phyloP scores from a whole-genome alignment of 192 early-diverging fungal species.

The Coemansia sp. region DNA sequence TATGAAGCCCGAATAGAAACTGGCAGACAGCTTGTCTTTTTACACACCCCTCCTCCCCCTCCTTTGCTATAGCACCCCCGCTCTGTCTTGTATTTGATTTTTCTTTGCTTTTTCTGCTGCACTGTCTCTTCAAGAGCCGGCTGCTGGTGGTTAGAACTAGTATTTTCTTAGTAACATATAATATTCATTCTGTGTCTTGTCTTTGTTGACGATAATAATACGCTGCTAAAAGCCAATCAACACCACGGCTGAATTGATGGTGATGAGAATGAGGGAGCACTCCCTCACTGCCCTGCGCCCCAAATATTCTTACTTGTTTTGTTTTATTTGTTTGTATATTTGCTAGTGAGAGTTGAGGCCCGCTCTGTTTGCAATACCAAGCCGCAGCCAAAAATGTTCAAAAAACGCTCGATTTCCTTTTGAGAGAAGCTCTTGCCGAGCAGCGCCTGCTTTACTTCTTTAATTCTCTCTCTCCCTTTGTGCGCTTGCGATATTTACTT shows the following conservation, averaged over 20 bases:
- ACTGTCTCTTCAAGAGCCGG: too few relatives aligned
- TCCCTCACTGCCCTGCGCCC: not conserved
- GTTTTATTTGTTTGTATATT: not conserved
- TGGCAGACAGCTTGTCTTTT: too few relatives aligned
- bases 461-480: not conserved
- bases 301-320: not conserved
- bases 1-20: constrained; percentile 38
- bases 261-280: not conserved
- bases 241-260: not conserved
- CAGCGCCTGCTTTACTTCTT: not conserved
- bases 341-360: not conserved
- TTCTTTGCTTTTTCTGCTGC: too few relatives aligned
- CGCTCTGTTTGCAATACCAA: too few relatives aligned
- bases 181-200: too few relatives aligned
- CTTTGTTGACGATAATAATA: constrained; percentile 15
- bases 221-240: not conserved
- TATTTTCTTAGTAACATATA: too few relatives aligned
- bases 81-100: not conserved
- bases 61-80: not conserved
- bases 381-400: not conserved
- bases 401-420: too few relatives aligned
- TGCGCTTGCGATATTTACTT: not conserved
- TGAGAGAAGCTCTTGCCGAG: not conserved
- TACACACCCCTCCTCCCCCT: not conserved
- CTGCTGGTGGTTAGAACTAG: too few relatives aligned